Percentiles rank a stretch among this genome's conserved stretches.
Evolutionary conservation across 2,329 filamentous ascomycete species (phyloP).

Genomic region (Colletotrichum sp.): DNA sequence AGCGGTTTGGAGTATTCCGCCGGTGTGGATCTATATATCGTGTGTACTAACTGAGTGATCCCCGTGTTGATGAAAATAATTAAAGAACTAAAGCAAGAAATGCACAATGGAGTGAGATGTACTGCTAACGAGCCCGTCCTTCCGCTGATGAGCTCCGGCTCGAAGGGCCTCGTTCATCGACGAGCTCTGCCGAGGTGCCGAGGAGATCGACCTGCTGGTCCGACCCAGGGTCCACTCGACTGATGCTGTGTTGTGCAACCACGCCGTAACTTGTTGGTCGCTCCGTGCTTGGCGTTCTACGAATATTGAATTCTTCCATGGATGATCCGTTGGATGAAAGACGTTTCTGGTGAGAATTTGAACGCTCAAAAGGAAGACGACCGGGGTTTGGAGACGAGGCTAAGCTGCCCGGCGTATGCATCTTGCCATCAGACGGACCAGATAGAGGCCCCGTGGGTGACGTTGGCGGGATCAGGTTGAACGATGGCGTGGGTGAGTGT

Average conservation of each 20-base stretch:
- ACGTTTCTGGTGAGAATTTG: slow-evolving; percentile 53
- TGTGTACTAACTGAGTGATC: background rate
- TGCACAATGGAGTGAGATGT: background rate
- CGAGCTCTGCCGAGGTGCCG: slow-evolving; percentile 61
- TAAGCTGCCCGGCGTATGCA: background rate
- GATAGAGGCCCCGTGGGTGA: slow-evolving; percentile 7
- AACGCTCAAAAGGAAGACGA: slow-evolving; percentile 62
- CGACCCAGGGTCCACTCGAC: slow-evolving; percentile 55
- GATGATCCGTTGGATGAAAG: slow-evolving; percentile 55
- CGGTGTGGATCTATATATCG: slow-evolving; percentile 1
- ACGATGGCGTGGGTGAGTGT: slow-evolving; percentile 36
- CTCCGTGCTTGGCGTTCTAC: slow-evolving; percentile 42
- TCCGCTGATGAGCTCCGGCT: slow-evolving; percentile 16
- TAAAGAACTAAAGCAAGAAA: background rate
- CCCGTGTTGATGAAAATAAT: background rate
- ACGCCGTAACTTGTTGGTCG: slow-evolving; percentile 60
- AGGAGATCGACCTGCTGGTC: slow-evolving; percentile 49
- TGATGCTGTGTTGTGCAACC: slow-evolving; percentile 64
- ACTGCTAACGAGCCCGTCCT: background rate
- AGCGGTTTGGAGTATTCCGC: background rate
- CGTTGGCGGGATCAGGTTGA: slow-evolving; percentile 32
- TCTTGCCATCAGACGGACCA: slow-evolving; percentile 5
- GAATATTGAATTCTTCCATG: slow-evolving; percentile 49
- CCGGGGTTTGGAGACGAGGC: background rate
- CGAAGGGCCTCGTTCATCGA: slow-evolving; percentile 41